A percentile compares a stretch with the other conserved stretches of the same genome.
phyloP scores from a whole-genome alignment of 805 yeast genomes.

The Isabelozyma rhagii region DNA sequence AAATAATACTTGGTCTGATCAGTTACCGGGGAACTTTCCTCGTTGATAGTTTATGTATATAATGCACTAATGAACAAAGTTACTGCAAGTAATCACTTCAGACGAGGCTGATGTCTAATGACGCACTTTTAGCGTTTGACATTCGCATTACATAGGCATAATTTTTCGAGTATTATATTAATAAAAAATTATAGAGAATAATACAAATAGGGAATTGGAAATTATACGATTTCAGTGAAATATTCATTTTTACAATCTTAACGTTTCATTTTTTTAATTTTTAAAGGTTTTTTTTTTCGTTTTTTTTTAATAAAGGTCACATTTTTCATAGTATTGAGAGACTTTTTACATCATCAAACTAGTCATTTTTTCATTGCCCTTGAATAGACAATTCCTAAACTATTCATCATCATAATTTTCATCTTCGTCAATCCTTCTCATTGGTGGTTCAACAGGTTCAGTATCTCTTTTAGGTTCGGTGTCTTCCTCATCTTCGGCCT shows the following conservation, averaged over 20 bases:
- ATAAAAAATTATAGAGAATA: not conserved
- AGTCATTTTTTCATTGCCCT: too few relatives aligned
- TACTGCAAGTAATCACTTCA: too few relatives aligned
- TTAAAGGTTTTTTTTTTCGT: not conserved
- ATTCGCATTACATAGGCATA: not conserved
- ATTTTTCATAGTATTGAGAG: not conserved
- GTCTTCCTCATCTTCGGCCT: conserved; percentile 21
- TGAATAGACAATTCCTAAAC: not conserved
- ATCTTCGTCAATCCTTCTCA: conserved; percentile 45
- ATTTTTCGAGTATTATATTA: not conserved
- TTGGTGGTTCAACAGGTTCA: conserved; percentile 41
- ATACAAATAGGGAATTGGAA: conserved; percentile 1
- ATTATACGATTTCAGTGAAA: conserved; percentile 2
- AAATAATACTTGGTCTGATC: not conserved
- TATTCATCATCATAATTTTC: conserved; percentile 45
- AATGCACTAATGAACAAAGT: too few relatives aligned
- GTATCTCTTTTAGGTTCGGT: conserved; percentile 20
- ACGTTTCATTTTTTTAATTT: too few relatives aligned
- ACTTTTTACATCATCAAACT: not conserved
- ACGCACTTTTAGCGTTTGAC: not conserved
- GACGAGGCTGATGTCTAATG: not conserved
- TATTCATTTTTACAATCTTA: not conserved
- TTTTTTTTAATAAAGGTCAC: not conserved
- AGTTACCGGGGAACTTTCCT: not conserved
- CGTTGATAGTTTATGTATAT: not conserved